Evolutionary conservation across 768 basidiomycete genomes (phyloP), one percentile per base, ranked within the genome.

Genomic region (Tricholoma hemisulphureum): DNA sequence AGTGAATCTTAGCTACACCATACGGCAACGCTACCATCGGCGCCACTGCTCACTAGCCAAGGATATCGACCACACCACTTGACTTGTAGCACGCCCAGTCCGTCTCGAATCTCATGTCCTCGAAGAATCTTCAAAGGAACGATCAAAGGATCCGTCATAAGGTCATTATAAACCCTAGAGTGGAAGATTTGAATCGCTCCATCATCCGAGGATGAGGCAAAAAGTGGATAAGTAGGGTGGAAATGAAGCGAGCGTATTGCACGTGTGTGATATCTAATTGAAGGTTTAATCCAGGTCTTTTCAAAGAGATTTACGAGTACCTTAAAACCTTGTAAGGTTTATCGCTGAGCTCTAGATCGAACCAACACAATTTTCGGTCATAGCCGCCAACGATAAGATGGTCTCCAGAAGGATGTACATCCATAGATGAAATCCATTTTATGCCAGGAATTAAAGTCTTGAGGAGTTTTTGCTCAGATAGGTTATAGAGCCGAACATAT

Each of bases 131-230:
- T 98, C 67, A 99, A 77, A 18, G 97, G 97, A 1, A 99, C 96
- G 65, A 99, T 98, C 58, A 98, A 79, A 29, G 97, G 96, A 73
- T 99, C 96, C 45, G 92, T 95, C 86, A 97, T 90, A 46, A 98
- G 81, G 71, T 99, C 97, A 67, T 85, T 89, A 76, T 91, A 98
- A 45, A 98, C 91, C 60, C 95, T 85, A 29, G 90, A 84, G 73
- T 99, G 97, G 85, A 99, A 98, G 63, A 99, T 79, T 71, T 98
- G 96, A 64, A 98, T 93, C 39, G 93, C 88, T 26, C 97, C 97
- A 72, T 98, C 97, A 72, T 99, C 97, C 21, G 95, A 95, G 41
- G 93, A 91, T 6, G 93, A 95, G 10, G 94, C 94, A 71, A 99
- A 98, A 21, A 99, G 84, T 24, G 97, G 97, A 74, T 96, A 94